Evolutionary conservation across 1,284 basidiomycete genomes (phyloP).

Genomic region (Dichomitus squalens): DNA sequence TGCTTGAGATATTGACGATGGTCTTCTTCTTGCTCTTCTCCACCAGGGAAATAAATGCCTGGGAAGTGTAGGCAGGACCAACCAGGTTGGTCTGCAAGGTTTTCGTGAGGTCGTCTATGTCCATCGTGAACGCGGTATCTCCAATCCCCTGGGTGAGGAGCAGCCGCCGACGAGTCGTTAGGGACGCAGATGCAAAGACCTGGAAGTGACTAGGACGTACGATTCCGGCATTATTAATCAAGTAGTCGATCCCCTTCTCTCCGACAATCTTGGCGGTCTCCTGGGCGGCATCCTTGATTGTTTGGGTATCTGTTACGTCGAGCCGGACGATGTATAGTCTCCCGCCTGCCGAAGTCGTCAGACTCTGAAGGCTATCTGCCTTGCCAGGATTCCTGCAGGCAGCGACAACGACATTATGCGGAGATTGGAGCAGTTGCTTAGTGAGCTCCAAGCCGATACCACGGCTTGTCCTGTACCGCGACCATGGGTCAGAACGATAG

Average conservation of each 20-base stretch:
- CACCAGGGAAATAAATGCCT: constrained; percentile 33
- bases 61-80: constrained; percentile 35
- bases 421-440: constrained; percentile 33
- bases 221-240: constrained; percentile 42
- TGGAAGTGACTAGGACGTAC: constrained; percentile 23
- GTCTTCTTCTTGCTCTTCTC: constrained; percentile 35
- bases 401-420: constrained; percentile 38
- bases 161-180: background rate
- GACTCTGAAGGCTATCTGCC: constrained; percentile 29
- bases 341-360: constrained; percentile 27
- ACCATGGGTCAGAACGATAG: background rate
- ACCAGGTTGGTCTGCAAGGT: constrained; percentile 36
- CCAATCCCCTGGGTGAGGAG: background rate
- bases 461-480: constrained; percentile 16
- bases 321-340: constrained; percentile 37
- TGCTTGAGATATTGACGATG: constrained; percentile 38
- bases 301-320: constrained; percentile 33
- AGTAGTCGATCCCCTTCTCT: constrained; percentile 36
- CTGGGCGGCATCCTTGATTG: constrained; percentile 30
- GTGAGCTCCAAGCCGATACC: constrained; percentile 43
- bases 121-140: constrained; percentile 31
- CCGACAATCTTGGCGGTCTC: constrained; percentile 32
- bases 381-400: constrained; percentile 37
- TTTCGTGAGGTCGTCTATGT: constrained; percentile 20
- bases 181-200: background rate